Evolutionary conservation across 176 grass and related monocot species (phyloP).

Genomic region (Carex littledalei): DNA sequence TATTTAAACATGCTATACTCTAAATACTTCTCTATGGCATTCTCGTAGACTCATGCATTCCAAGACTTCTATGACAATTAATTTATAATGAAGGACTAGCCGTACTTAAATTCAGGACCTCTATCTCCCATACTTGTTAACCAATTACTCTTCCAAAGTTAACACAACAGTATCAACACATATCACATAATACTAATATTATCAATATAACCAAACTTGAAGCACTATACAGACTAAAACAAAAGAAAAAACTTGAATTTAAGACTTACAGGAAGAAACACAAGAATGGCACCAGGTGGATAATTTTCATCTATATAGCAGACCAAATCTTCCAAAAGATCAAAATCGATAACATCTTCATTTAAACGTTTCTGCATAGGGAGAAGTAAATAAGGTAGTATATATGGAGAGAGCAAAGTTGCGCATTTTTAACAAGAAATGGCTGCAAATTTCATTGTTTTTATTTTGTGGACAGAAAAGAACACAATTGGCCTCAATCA

Average conservation of each 20-base stretch:
- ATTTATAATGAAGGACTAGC: neutral
- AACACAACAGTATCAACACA: neutral
- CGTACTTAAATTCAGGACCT: neutral
- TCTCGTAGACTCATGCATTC: constrained; percentile 12
- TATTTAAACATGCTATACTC: neutral
- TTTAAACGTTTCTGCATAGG: constrained; percentile 72
- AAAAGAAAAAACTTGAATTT: neutral
- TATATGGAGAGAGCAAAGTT: neutral
- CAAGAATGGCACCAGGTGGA: constrained; percentile 70
- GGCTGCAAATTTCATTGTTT: neutral
- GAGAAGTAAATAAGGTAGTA: neutral
- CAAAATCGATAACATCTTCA: constrained; percentile 96
- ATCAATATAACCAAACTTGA: constrained; percentile 20
- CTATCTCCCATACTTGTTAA: neutral
- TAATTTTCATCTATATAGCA: constrained; percentile 82
- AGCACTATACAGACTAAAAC: neutral
- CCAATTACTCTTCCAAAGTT: neutral
- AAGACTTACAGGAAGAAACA: constrained; percentile 90
- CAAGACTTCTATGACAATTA: neutral
- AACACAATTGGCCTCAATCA: neutral
- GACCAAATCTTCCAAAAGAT: constrained; percentile 96
- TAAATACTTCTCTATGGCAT: neutral
- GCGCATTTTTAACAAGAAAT: neutral
- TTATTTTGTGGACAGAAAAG: neutral
- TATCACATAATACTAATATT: neutral